Evolutionary conservation across 2,329 filamentous ascomycete species (phyloP), one percentile per base, ranked within the genome.

Genomic region (Bisporella sp.): DNA sequence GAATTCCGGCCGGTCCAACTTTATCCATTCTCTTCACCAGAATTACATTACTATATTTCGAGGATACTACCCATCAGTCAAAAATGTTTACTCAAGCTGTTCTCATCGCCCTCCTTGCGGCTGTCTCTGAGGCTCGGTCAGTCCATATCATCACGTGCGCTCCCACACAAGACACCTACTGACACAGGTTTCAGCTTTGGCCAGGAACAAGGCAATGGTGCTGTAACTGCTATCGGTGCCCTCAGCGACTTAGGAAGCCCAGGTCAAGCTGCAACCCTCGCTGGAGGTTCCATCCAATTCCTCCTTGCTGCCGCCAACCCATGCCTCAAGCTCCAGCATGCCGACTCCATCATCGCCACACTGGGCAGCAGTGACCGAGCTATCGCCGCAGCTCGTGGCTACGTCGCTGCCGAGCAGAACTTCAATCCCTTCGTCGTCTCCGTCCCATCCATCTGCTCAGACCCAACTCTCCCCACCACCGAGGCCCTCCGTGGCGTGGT

Each of bases 351-450:
- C 62, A 73, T 86, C 54, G 61, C 73, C 6, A 67, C 78, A 48
- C 80, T 85, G 33, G 84, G 83, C 48, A 75, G 69, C 43, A 78
- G 79, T 57, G 67, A 73, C n/a, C 69, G 74, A 54, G 81, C 82
- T 56, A 71, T 87, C 51, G 72, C 75, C 11, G 83, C 79, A 21
- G 84, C 84, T 13, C 75, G 75, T 51, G 76, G 75, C 12, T 73
- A 86, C 37, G 82, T 86, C 11, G 76, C 78, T 30, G 82, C 83
- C 4, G 83, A 86, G 72, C 82, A 85, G 68, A 87, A 87, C 75
- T 85, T 85, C 71, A 87, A 87, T 71, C 81, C 81, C 47, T 85
- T 81, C 57, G 77, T 68, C 50, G 75, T 77, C 54, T 70, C 70
- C 60, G 73, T 80, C 33, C 82, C 79, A 13, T 79, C 74, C 54